Percentiles rank a stretch among this genome's conserved stretches.
Evolutionary conservation across 2,329 filamentous ascomycete genomes (phyloP).

Genomic region (Fusarium sp.): DNA sequence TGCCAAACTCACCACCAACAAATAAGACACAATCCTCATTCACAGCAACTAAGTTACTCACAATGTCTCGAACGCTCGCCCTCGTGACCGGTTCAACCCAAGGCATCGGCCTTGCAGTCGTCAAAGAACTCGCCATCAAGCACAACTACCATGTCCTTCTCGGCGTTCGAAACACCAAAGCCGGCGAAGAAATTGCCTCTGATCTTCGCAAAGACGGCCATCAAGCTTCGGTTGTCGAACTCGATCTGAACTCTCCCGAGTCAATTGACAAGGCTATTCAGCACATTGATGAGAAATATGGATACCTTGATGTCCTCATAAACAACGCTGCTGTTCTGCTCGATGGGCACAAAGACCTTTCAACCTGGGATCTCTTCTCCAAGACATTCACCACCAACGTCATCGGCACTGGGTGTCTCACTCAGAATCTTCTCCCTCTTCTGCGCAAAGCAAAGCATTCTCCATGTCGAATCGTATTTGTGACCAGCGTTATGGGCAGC

Average conservation of each 20-base stretch:
- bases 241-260: constrained; percentile 46
- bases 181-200: constrained; percentile 43
- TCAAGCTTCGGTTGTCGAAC: constrained; percentile 41
- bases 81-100: constrained; percentile 44
- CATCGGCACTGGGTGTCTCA: constrained; percentile 48
- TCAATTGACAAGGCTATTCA: constrained; percentile 47
- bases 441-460: constrained; percentile 41
- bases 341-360: constrained; percentile 35
- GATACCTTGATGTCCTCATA: constrained; percentile 53
- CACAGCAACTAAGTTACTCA: neutral
- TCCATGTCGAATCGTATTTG: constrained; percentile 55
- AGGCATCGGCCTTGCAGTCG: constrained; percentile 40
- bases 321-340: constrained; percentile 53
- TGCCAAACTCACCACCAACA: neutral
- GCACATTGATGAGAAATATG: constrained; percentile 38
- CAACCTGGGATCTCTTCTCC: constrained; percentile 52
- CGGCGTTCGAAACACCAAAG: constrained; percentile 48
- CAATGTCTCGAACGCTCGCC: constrained; percentile 28
- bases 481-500: constrained; percentile 53
- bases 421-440: constrained; percentile 48
- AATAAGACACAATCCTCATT: neutral
- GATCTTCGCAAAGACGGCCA: constrained; percentile 42
- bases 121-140: constrained; percentile 40
- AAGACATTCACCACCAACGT: constrained; percentile 56
- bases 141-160: constrained; percentile 52